Base-by-base conservation (phyloP, 352 stramenopile species). In the Phytophthora pluvialis region DNA sequence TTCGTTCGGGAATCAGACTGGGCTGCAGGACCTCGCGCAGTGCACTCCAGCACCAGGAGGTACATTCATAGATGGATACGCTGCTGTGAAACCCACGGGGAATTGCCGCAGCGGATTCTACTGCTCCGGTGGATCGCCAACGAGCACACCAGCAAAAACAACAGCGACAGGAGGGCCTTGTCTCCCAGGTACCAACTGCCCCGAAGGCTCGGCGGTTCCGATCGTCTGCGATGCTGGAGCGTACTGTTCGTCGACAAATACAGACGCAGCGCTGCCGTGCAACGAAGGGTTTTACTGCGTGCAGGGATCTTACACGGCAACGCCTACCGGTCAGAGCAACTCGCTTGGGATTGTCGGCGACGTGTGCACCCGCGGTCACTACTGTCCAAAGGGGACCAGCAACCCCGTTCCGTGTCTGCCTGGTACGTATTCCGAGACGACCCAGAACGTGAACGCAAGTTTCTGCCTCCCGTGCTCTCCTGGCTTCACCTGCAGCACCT, bases 281-380 rank as follows among this genome's bases (percentile, higher is more conserved):
- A 64, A 80, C 4, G 60, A 80, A 32, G 93, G 93, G 0, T 97
- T 93, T 63, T 97, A 96, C 63, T 98, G 91, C 49, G 70, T 96
- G 0, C 89, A 96, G 62, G 86, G 86, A 8, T 94, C 86, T 11
- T 96, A 80, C 62, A 95, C 86, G 1, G 72, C 81, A 7, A 89
- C 75, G 2, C 86, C 86, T 7, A 93, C 83, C 0, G 85, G 86
- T 0, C 70, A 91, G 60, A 83, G 67, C 49, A 95, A 94, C 60
- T 81, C 78, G 10, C 70, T 94, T 6, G 86, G 86, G 2, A 72
- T 68, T 1, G 93, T 96, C 28, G 88, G 88, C 7, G 60, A 96
- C 50, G 73, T 93, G 0, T 95, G 85, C 39, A 73, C 75, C 5
- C 56, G 51, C 1, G 90, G 90, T 1, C 86, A 93, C 47, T 97